Evolutionary conservation across 208 protist genomes (phyloP), one percentile per base, ranked within the genome.

Genomic region (Wallacemonas sp.): DNA sequence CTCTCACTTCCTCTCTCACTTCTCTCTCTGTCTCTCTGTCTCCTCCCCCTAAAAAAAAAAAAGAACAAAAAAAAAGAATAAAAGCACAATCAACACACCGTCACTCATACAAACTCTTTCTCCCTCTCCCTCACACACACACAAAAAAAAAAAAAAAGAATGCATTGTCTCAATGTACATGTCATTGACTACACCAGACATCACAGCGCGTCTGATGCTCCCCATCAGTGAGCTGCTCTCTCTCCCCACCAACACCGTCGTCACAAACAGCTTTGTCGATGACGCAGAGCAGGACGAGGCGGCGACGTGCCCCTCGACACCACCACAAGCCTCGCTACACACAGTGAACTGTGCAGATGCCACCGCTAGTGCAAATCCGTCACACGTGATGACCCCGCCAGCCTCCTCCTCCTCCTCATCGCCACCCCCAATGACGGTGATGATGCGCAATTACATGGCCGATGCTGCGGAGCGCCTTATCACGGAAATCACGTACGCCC

Each of bases 401-500:
- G n/a, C n/a, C n/a, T n/a, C n/a, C n/a, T n/a, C n/a, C n/a, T n/a
- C n/a, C n/a, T n/a, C n/a, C n/a, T n/a, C n/a, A n/a, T n/a, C n/a
- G n/a, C n/a, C n/a, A n/a, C n/a, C n/a, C n/a, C n/a, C n/a, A n/a
- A n/a, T n/a, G n/a, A n/a, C n/a, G n/a, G n/a, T n/a, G n/a, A n/a
- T n/a, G n/a, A n/a, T n/a, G n/a, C n/a, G n/a, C n/a, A 42, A 42
- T 15, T 4, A 26, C 12, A 67, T 81, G 34, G 61, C 62, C 3
- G 72, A 76, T 8, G 38, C 33, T 27, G 61, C 65, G 42, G 72
- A 78, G 47, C 41, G 47, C 11, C 67, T 78, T 39, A 67, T 91
- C 62, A 60, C 72, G 36, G 80, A 91, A 62, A 69, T 80, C 21
- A 77, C 77, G n/a, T 22, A 62, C 30, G 70, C 80, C 11, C 58